phyloP scores from a whole-genome alignment of 2,329 filamentous ascomycete species.

The Pyrenochaeta sp. region DNA sequence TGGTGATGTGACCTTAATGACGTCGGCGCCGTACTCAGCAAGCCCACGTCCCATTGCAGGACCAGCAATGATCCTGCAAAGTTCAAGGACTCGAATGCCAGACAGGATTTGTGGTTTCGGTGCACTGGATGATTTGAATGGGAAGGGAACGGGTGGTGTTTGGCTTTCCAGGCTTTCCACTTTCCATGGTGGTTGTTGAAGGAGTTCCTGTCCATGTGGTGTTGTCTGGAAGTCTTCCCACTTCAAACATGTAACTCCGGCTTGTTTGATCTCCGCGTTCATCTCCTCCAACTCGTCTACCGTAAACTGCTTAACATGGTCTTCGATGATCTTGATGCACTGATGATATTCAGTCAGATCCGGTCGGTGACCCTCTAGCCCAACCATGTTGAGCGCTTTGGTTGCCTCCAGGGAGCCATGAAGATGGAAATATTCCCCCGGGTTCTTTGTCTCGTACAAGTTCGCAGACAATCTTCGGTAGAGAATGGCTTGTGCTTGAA shows the following conservation, averaged over 20 bases:
- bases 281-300: conserved; percentile 51
- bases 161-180: conserved; percentile 60
- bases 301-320: conserved; percentile 51
- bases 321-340: conserved; percentile 51
- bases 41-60: conserved; percentile 75
- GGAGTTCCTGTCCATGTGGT: conserved; percentile 51
- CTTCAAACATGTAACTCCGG: conserved; percentile 52
- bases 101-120: conserved; percentile 52
- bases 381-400: conserved; percentile 74
- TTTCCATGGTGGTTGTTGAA: conserved; percentile 54
- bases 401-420: conserved; percentile 77
- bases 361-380: conserved; percentile 67
- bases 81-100: conserved; percentile 75
- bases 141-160: conserved; percentile 60
- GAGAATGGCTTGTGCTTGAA: conserved; percentile 72
- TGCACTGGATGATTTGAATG: conserved; percentile 48
- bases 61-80: conserved; percentile 78
- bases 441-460: conserved; percentile 71
- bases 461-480: conserved; percentile 78
- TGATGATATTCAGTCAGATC: conserved; percentile 61
- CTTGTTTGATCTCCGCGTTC: conserved; percentile 52
- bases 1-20: conserved; percentile 74
- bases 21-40: conserved; percentile 77
- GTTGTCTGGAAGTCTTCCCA: conserved; percentile 51
- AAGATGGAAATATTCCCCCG: conserved; percentile 75